Percentiles rank a stretch among this genome's conserved stretches.
Evolutionary conservation across 176 grass and related monocot genomes (phyloP).

Genomic region (Oryza glumipatula): DNA sequence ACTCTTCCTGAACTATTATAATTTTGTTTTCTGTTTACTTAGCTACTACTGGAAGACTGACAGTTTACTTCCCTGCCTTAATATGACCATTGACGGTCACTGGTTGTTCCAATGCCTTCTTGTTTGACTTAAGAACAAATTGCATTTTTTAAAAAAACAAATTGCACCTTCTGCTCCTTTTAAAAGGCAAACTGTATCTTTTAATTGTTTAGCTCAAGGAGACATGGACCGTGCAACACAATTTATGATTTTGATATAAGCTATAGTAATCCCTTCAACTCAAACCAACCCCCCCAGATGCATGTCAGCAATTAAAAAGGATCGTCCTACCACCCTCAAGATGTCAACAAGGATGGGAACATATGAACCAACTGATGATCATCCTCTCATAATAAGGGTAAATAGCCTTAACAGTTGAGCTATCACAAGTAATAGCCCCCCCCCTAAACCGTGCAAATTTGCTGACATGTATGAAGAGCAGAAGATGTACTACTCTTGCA

Average conservation of each 20-base stretch:
- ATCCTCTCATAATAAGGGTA: background rate
- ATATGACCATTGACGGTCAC: background rate
- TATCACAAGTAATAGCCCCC: background rate
- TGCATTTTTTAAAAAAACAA: too few relatives aligned
- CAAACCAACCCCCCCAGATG: background rate
- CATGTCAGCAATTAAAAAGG: too few relatives aligned
- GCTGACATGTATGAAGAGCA: background rate
- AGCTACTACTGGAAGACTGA: background rate
- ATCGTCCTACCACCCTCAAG: too few relatives aligned
- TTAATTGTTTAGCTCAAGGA: too few relatives aligned
- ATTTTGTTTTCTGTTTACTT: background rate
- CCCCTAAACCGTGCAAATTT: background rate
- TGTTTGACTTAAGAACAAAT: slow-evolving; percentile 29
- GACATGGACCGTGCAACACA: slow-evolving; percentile 18
- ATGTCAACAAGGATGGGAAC: too few relatives aligned
- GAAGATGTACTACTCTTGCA: too few relatives aligned
- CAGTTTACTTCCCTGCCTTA: background rate
- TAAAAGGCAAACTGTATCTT: too few relatives aligned
- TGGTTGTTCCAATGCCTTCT: background rate
- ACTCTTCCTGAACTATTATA: background rate
- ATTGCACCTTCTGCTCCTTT: too few relatives aligned
- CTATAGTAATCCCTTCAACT: background rate
- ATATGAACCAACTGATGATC: background rate
- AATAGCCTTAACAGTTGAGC: background rate
- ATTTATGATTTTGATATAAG: slow-evolving; percentile 6